phyloP scores from a whole-genome alignment of 2,329 filamentous ascomycete species.

The Colletotrichum echinochloae region DNA sequence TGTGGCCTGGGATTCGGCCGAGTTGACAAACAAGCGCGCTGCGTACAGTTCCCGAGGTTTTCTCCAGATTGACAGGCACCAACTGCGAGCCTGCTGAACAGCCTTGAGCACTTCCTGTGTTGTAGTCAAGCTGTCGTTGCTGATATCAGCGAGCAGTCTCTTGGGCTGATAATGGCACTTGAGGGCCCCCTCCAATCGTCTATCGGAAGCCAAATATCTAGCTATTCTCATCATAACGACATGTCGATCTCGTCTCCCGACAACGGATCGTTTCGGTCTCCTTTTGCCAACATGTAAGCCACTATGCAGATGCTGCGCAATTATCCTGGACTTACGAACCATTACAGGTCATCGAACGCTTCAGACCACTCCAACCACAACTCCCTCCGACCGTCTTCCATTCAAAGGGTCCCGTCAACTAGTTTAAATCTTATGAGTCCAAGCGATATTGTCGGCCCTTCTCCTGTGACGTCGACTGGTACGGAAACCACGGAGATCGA shows the following conservation, averaged over 20 bases:
- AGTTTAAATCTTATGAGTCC: constrained; percentile 70
- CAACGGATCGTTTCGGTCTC: constrained; percentile 60
- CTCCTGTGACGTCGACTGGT: constrained; percentile 86
- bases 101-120: neutral
- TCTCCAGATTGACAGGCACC: constrained; percentile 37
- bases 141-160: neutral
- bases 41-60: constrained; percentile 43
- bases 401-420: constrained; percentile 61
- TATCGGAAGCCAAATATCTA: constrained; percentile 66
- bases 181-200: constrained; percentile 73
- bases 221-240: constrained; percentile 64
- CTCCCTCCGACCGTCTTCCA: constrained; percentile 65
- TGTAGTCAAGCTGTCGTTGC: neutral
- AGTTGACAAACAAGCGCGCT: constrained; percentile 32
- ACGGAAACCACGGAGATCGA: constrained; percentile 88
- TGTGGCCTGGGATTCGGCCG: constrained; percentile 7
- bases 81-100: constrained; percentile 14
- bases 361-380: constrained; percentile 53
- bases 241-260: constrained; percentile 68
- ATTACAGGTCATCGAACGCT: constrained; percentile 59
- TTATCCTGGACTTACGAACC: constrained; percentile 30
- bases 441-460: constrained; percentile 80
- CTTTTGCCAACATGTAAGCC: constrained; percentile 65
- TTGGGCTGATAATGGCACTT: constrained; percentile 65
- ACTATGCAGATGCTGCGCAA: neutral